Evolutionary conservation across 2,329 filamentous ascomycete genomes (phyloP), one percentile per base, ranked within the genome.

Genomic region (Fusarium caatingaense): DNA sequence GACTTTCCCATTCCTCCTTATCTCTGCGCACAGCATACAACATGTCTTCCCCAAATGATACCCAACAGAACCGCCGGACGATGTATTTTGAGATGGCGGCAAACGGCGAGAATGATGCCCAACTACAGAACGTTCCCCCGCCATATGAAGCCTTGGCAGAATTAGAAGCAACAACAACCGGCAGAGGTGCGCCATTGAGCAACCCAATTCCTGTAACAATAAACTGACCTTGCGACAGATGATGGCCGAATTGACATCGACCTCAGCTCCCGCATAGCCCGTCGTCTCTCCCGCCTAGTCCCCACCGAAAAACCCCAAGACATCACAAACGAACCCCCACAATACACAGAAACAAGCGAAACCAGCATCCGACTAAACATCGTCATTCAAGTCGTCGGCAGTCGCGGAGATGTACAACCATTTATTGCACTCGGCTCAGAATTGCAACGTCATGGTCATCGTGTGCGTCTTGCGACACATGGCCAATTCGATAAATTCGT

Each of bases 331-430:
- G 15, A 18, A 5, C 64, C 57, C 1, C 64, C 64, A 1, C 23
- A 20, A 0, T 68, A 68, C 3, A 28, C 49, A 1, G 59, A 64
- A 34, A 45, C 37, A 16, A 30, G 50, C 1, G 20, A 57, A 1
- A 37, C 1, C 2, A 56, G 59, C 10, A 40, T 56, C 4, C 18
- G 30, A 1, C 53, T 68, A 1, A 72, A 72, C 2, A 56, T 72
- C 2, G 65, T 72, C 7, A 72, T 72, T 3, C 68, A 72, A 3
- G 58, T 72, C 0, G 63, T 72, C 5, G 69, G 69, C 2, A 58
- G 55, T 1, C 37, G 69, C 34, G 69, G 69, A 5, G 66, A 72
- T 10, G 61, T 72, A 0, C 69, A 72, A 8, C 69, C 69, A 0
- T 72, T 72, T 7, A 30, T 72, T 0, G 69, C 68, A 0, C 44